These are phyloP conservation scores for Dactylonectria estremocensis DNA, from an alignment of 2,329 filamentous ascomycete species.

Conservation along the genomic window DNA sequence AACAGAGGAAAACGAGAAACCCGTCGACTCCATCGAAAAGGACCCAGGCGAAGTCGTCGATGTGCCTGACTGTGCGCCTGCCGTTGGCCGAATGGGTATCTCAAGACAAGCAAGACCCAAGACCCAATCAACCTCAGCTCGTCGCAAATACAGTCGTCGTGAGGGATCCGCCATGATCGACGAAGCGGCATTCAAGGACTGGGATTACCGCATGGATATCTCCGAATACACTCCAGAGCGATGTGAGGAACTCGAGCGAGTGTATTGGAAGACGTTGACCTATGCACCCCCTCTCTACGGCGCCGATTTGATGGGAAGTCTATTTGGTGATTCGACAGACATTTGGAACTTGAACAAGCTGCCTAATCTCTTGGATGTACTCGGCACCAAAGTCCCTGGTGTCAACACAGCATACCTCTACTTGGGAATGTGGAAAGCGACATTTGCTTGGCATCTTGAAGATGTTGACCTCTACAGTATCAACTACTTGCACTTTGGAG, in stretches of 20 bases:
- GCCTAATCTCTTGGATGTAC: conserved; percentile 91
- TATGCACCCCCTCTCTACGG: conserved; percentile 97
- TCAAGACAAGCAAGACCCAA: conserved; percentile 68
- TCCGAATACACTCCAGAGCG: conserved; percentile 92
- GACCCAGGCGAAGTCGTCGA: conserved; percentile 63
- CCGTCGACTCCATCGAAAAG: conserved; percentile 66
- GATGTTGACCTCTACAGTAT: conserved; percentile 99
- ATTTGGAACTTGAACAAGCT: conserved; percentile 96
- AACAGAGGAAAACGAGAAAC: conserved; percentile 49
- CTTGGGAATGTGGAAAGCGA: conserved; percentile 99
- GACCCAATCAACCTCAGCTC: conserved; percentile 85
- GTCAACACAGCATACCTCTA: conserved; percentile 99
- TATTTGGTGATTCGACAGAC: conserved; percentile 89
- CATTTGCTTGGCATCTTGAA: conserved; percentile 98
- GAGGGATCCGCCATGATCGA: conserved; percentile 87
- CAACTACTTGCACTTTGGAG: conserved; percentile 99
- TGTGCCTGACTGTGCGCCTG: conserved; percentile 57
- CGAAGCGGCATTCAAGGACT: conserved; percentile 90
- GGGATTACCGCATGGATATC: conserved; percentile 90
- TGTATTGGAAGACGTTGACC: conserved; percentile 97
- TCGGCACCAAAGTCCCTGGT: conserved; percentile 95
- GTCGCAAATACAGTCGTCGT: conserved; percentile 87
- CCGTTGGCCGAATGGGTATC: conserved; percentile 65
- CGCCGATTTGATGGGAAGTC: conserved; percentile 94
- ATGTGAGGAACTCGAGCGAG: conserved; percentile 93